phyloP scores from a whole-genome alignment of 768 basidiomycete species.

The Phallus indusiatus region DNA sequence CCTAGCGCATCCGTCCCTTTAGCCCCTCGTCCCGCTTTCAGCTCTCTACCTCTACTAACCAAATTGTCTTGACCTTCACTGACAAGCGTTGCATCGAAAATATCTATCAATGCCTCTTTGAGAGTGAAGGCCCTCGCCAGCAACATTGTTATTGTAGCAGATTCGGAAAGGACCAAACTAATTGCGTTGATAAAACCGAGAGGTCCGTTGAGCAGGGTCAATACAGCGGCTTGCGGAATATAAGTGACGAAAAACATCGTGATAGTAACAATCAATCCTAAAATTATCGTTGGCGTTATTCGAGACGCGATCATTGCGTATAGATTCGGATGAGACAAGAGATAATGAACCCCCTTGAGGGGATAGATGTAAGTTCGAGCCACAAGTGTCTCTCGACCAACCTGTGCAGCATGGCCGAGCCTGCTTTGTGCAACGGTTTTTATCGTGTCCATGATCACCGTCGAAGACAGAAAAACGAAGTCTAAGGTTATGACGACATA shows the following conservation, averaged over 20 bases:
- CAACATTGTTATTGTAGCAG: conserved; percentile 31
- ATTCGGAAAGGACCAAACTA: conserved; percentile 33
- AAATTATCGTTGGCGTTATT: conserved; percentile 9
- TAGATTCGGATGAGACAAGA: conserved; percentile 12
- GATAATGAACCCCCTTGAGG: conserved; percentile 12
- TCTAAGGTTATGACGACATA: not conserved
- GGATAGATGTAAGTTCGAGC: conserved; percentile 15
- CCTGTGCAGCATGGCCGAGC: not conserved
- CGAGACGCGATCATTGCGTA: conserved; percentile 13
- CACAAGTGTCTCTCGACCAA: conserved; percentile 9
- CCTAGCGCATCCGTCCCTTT: conserved; percentile 36
- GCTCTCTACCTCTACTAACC: conserved; percentile 28
- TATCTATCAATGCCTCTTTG: conserved; percentile 30
- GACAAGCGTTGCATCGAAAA: conserved; percentile 40
- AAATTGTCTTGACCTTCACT: conserved; percentile 32
- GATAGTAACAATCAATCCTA: conserved; percentile 18
- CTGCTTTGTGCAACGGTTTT: not conserved
- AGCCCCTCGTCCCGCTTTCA: conserved; percentile 20
- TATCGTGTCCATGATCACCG: not conserved
- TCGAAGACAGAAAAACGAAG: not conserved
- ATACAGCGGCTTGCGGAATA: conserved; percentile 56
- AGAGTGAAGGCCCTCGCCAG: conserved; percentile 38
- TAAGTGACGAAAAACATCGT: conserved; percentile 48
- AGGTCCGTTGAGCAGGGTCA: conserved; percentile 54
- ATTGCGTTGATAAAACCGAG: conserved; percentile 42